phyloP scores from a whole-genome alignment of 768 basidiomycete genomes.

The Trametes meyenii region DNA sequence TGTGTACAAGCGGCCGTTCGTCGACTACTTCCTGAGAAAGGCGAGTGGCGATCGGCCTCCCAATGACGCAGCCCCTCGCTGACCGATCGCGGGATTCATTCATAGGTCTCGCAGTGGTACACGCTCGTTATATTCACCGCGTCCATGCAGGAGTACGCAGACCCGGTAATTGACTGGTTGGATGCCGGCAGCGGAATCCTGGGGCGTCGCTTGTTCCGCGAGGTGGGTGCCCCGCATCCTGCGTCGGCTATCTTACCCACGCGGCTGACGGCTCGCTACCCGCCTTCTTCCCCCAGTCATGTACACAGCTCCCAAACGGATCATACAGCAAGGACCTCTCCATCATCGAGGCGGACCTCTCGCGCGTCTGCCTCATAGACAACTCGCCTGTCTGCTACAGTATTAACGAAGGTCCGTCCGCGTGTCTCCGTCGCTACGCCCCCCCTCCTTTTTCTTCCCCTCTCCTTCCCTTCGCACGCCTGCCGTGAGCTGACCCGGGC shows the following conservation, averaged over 20 bases:
- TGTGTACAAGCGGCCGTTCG: constrained; percentile 98
- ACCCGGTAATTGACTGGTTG: constrained; percentile 99
- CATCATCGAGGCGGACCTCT: constrained; percentile 85
- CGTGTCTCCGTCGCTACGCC: background rate
- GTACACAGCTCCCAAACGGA: constrained; percentile 89
- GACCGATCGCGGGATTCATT: background rate
- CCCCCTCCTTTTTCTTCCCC: background rate
- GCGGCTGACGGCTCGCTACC: background rate
- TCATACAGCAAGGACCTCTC: constrained; percentile 94
- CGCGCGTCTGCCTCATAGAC: constrained; percentile 93
- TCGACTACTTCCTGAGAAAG: constrained; percentile 91
- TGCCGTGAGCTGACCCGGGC: background rate
- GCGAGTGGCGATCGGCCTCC: constrained; percentile 42
- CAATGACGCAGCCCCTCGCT: background rate
- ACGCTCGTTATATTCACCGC: constrained; percentile 98
- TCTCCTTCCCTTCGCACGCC: background rate
- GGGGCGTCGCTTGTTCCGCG: constrained; percentile 86
- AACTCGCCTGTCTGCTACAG: constrained; percentile 94
- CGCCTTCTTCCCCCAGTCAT: constrained; percentile 58
- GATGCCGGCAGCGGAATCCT: constrained; percentile 94
- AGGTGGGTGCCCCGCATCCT: constrained; percentile 53
- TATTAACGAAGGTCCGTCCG: constrained; percentile 80
- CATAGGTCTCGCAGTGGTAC: constrained; percentile 97
- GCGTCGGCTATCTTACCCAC: background rate
- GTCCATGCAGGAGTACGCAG: constrained; percentile 99